phyloP scores from a whole-genome alignment of 768 basidiomycete genomes.

The Calocybe gangraenosa region DNA sequence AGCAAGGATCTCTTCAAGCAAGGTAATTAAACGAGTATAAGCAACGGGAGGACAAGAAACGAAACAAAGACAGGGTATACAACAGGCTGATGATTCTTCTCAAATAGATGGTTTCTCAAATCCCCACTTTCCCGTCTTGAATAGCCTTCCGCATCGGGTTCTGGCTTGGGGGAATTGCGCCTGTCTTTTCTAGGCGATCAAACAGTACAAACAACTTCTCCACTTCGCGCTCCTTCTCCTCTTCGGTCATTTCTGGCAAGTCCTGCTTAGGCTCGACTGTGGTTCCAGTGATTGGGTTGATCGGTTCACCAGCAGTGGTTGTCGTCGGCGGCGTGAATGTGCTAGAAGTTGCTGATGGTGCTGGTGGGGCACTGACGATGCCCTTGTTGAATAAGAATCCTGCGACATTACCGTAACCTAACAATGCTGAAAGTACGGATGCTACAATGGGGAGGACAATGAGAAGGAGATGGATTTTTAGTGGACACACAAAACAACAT shows the following conservation, averaged over 20 bases:
- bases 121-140: constrained; percentile 22
- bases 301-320: constrained; percentile 36
- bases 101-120: neutral
- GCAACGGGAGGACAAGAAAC: no score
- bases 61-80: neutral
- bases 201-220: constrained; percentile 91
- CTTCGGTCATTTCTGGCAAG: constrained; percentile 75
- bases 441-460: constrained; percentile 44
- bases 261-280: constrained; percentile 37
- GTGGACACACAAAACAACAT: constrained; percentile 8
- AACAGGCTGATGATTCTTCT: neutral
- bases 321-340: constrained; percentile 29
- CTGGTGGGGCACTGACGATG: constrained; percentile 58
- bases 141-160: constrained; percentile 76
- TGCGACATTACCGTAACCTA: constrained; percentile 95
- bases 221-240: constrained; percentile 92
- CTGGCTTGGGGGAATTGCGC: constrained; percentile 57
- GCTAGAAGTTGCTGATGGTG: constrained; percentile 19
- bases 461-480: neutral
- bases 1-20: no score
- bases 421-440: constrained; percentile 63
- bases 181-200: constrained; percentile 78
- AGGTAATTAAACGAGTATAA: no score
- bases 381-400: constrained; percentile 94
- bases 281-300: constrained; percentile 89